Evolutionary conservation across 495 filamentous ascomycete genomes (phyloP), one percentile per base, ranked within the genome.

Genomic region (Aspergillus sparsus): DNA sequence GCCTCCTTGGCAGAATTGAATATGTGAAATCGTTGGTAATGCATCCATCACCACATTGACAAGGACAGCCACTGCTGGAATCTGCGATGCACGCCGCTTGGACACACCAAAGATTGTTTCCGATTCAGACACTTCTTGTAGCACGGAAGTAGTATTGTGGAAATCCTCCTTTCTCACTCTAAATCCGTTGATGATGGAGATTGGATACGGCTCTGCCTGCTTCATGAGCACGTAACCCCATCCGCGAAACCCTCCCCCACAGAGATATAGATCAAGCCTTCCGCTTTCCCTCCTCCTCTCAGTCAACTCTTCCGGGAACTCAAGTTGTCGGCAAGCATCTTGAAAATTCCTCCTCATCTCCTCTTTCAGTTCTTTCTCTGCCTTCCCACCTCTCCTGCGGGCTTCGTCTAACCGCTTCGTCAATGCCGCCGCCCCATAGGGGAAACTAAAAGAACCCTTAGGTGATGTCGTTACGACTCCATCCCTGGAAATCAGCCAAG

Each of bases 161-260:
- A 95, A 95, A 12, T 78, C 73, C 10, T 77, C 62, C n/a, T 80
- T 81, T 1, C 71, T 66, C 0, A 85, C 88, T 12, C 78, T 80
- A 66, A 91, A 95, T 9, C 91, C 86, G 41, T 93, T 92, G 73
- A 95, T 87, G 31, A 87, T 82, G 0, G 90, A 87, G 10, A 96
- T 88, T 0, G 92, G 92, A 66, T 96, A 96, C 0, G 90, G 89
- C 6, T 77, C 68, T 57, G 90, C 84, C 49, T 80, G 77, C 39
- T 72, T 73, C 85, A 94, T 91, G 33, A 95, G 77, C 55, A 94
- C 80, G 70, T 89, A 92, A 5, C 92, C 92, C 75, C 93, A 96
- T 15, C 92, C 92, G 15, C 92, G 77, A 69, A 95, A 95, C 0
- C 92, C 92, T 11, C 92, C 92, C 16, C 92, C 92, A 58, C 89